Conservation (phyloP, 495 filamentous ascomycete species). For the Copromyces sp. region DNA sequence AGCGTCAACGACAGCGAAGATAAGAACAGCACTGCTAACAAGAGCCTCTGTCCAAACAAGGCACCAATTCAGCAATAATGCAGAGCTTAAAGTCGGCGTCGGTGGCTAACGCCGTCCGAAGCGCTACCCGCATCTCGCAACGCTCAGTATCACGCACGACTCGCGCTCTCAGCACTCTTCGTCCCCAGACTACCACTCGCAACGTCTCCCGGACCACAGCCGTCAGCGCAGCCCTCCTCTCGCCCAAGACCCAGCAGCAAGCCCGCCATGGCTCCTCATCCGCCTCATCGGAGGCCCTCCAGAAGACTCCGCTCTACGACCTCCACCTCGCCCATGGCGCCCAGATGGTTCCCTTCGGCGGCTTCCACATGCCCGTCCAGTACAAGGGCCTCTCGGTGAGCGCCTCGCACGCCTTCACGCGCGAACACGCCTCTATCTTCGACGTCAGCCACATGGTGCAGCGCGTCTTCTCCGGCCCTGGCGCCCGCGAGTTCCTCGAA, state of each 20-base stretch:
- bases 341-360: constrained; percentile 96
- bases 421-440: constrained; percentile 79
- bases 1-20: neutral
- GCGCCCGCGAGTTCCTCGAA: constrained; percentile 66
- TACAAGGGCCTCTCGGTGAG: constrained; percentile 65
- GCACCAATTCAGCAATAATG: constrained; percentile 13
- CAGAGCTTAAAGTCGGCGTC: constrained; percentile 11
- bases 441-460: constrained; percentile 76
- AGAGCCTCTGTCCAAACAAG: neutral
- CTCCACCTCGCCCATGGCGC: constrained; percentile 69
- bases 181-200: neutral
- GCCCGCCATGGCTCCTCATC: constrained; percentile 22
- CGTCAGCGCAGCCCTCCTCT: neutral
- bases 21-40: neutral
- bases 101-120: constrained; percentile 11
- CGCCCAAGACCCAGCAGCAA: neutral
- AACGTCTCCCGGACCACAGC: neutral
- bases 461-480: constrained; percentile 61
- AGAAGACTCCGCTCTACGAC: constrained; percentile 72
- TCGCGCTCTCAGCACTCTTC: neutral
- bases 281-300: constrained; percentile 29
- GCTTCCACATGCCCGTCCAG: constrained; percentile 86
- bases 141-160: constrained; percentile 2
- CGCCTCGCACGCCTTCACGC: constrained; percentile 79
- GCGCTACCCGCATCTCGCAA: constrained; percentile 4